These are phyloP conservation scores for Plenodomus tracheiphilus DNA, from an alignment of 2,329 filamentous ascomycete genomes.

Conservation along the genomic window DNA sequence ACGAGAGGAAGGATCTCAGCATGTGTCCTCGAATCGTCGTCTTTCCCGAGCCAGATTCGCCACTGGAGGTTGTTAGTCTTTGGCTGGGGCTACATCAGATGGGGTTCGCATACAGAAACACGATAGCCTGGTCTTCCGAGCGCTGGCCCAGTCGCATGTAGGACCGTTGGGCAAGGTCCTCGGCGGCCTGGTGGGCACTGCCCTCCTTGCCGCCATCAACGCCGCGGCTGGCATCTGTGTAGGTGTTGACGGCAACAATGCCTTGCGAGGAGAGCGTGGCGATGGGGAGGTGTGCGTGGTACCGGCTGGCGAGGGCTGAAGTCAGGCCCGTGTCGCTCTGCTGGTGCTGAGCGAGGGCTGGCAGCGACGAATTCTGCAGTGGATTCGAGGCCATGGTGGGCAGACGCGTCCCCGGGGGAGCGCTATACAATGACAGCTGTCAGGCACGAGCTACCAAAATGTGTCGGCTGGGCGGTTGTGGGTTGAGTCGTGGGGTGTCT, in stretches of 20 bases:
- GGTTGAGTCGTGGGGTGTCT: constrained; percentile 11
- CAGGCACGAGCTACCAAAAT: constrained; percentile 18
- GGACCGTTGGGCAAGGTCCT: constrained; percentile 86
- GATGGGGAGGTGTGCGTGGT: constrained; percentile 87
- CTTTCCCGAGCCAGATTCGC: constrained; percentile 95
- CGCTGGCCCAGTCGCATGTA: constrained; percentile 84
- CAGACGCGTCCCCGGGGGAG: constrained; percentile 45
- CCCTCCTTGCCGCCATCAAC: constrained; percentile 89
- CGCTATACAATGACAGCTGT: constrained; percentile 33
- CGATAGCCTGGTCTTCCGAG: constrained; percentile 88
- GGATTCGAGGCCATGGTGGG: constrained; percentile 62
- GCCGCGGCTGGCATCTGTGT: constrained; percentile 84
- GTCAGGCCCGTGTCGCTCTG: constrained; percentile 80
- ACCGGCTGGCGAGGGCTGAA: constrained; percentile 82
- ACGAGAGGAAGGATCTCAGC: constrained; percentile 80
- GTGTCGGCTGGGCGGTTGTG: constrained; percentile 3
- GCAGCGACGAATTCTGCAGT: constrained; percentile 75
- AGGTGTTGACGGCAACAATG: constrained; percentile 91
- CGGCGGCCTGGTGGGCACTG: constrained; percentile 87
- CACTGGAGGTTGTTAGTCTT: constrained; percentile 56
- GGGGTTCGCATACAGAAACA: constrained; percentile 76
- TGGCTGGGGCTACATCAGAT: background rate
- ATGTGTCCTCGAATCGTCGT: constrained; percentile 91
- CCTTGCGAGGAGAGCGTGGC: constrained; percentile 89
- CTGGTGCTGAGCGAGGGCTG: constrained; percentile 80